These are phyloP conservation scores for Sugiyamaella valdiviana DNA, from an alignment of 805 yeast species.

Conservation along the genomic window DNA sequence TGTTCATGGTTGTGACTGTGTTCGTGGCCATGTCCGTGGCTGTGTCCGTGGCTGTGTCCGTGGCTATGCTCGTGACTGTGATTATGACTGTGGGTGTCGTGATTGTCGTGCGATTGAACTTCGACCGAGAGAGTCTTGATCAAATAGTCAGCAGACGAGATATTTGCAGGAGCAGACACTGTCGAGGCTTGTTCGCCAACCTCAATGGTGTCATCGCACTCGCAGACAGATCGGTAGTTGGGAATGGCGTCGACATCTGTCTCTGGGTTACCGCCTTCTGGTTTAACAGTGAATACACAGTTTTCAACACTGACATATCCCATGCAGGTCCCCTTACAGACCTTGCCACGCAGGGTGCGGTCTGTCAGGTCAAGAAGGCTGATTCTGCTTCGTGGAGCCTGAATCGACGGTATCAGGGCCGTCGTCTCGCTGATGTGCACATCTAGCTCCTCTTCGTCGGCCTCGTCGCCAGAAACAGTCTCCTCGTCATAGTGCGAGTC, in stretches of 20 bases:
- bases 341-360: constrained; percentile 16
- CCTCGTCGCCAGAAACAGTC: neutral
- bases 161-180: neutral
- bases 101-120: too few relatives aligned
- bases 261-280: neutral
- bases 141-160: neutral
- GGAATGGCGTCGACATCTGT: neutral
- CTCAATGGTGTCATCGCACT: neutral
- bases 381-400: constrained; percentile 1
- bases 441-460: constrained; percentile 2
- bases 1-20: constrained; percentile 8
- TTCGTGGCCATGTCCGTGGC: neutral
- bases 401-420: neutral
- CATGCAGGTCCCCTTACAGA: constrained; percentile 40
- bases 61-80: constrained; percentile 12
- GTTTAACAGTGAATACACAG: constrained; percentile 7
- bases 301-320: constrained; percentile 34
- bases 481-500: neutral
- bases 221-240: neutral
- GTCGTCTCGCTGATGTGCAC: constrained; percentile 4
- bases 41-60: constrained; percentile 12
- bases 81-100: too few relatives aligned
- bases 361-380: constrained; percentile 18
- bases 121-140: neutral
- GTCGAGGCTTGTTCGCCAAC: neutral